These are phyloP conservation scores for Rutidosis leptorrhynchoides DNA, from an alignment of 129 eudicot genomes.

Conservation along the genomic window DNA sequence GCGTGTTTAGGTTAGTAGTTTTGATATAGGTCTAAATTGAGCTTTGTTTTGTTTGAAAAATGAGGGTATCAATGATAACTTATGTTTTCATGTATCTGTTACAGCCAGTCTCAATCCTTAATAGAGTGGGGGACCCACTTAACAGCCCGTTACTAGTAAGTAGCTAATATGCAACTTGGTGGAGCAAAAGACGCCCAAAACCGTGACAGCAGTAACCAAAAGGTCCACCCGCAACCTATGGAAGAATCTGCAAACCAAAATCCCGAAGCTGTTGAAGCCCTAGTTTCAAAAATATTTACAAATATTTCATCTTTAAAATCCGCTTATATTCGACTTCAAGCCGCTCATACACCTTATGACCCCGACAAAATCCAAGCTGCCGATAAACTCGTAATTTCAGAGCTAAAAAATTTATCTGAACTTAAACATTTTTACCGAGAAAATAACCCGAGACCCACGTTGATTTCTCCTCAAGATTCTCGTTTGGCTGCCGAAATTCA, in stretches of 20 bases:
- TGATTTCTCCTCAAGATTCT: slow-evolving; percentile 82
- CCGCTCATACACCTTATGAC: slow-evolving; percentile 97
- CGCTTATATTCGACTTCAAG: slow-evolving; percentile 80
- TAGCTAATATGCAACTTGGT: slow-evolving; percentile 83
- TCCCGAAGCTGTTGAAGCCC: slow-evolving; percentile 84
- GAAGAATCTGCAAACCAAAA: slow-evolving; percentile 78
- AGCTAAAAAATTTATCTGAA: slow-evolving; percentile 74
- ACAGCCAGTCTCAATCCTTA: slow-evolving; percentile 18
- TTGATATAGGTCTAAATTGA: background rate
- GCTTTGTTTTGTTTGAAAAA: background rate
- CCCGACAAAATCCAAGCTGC: slow-evolving; percentile 96
- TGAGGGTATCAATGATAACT: background rate
- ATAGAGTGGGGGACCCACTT: slow-evolving; percentile 26
- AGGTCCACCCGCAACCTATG: slow-evolving; percentile 99
- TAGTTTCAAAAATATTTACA: slow-evolving; percentile 69
- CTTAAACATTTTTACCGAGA: slow-evolving; percentile 90
- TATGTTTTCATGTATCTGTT: background rate
- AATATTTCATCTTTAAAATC: slow-evolving; percentile 83
- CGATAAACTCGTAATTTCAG: slow-evolving; percentile 80
- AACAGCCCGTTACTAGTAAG: slow-evolving; percentile 32
- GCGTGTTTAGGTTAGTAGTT: background rate
- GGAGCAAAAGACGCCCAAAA: slow-evolving; percentile 74
- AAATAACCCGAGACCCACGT: slow-evolving; percentile 76
- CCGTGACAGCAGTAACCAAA: slow-evolving; percentile 84
- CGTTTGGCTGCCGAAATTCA: slow-evolving; percentile 94